These are phyloP conservation scores for Penicillium sp. DNA, from an alignment of 2,329 filamentous ascomycete genomes.

Conservation along the genomic window DNA sequence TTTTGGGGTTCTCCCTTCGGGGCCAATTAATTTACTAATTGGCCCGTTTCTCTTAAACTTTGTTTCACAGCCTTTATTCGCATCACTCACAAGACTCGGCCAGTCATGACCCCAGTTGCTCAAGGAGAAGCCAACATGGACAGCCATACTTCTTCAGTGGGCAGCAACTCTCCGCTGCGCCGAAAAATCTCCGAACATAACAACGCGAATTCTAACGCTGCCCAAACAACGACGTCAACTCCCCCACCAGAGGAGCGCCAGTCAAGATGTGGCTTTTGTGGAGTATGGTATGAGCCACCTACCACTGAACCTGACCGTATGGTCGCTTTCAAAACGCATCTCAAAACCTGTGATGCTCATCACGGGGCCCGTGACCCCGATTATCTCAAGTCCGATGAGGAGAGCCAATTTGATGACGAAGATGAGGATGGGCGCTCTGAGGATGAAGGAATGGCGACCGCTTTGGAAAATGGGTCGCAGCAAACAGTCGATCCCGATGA, in stretches of 20 bases:
- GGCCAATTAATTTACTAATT: constrained; percentile 7
- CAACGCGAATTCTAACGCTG: constrained; percentile 39
- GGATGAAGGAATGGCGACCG: constrained; percentile 17
- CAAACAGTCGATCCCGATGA: constrained; percentile 23
- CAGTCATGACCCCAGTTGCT: constrained; percentile 39
- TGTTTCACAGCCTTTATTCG: constrained; percentile 11
- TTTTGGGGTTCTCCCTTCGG: constrained; percentile 13
- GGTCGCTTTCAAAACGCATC: constrained; percentile 39
- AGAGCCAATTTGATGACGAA: constrained; percentile 24
- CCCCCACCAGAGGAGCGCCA: constrained; percentile 33
- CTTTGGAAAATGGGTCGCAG: constrained; percentile 20
- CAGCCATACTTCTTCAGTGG: constrained; percentile 43
- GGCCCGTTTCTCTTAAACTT: constrained; percentile 4
- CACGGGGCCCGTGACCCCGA: constrained; percentile 24
- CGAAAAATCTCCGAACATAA: constrained; percentile 47
- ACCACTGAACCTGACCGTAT: constrained; percentile 30
- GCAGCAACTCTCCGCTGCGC: constrained; percentile 42
- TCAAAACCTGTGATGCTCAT: constrained; percentile 35
- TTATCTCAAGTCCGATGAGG: constrained; percentile 21
- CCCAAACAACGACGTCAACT: constrained; percentile 38
- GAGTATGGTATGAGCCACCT: constrained; percentile 37
- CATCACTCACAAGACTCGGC: constrained; percentile 12
- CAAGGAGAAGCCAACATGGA: constrained; percentile 42
- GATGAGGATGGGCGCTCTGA: constrained; percentile 26
- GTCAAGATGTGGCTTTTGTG: constrained; percentile 44